Evolutionary conservation across 306 rosid genomes (phyloP).

Genomic region (Trifolium dubium): DNA sequence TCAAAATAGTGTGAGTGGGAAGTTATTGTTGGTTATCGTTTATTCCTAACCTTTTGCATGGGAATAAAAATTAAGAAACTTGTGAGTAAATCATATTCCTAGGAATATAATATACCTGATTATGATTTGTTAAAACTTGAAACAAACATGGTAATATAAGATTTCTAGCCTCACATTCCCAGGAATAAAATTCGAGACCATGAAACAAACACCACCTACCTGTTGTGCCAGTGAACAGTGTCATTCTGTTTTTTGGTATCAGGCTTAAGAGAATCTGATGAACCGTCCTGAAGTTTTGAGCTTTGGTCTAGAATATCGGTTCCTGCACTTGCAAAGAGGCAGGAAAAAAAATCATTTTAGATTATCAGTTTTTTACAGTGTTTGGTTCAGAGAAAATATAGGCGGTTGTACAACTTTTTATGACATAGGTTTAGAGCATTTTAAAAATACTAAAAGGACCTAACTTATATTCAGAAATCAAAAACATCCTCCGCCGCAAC

Average conservation of each 20-base stretch:
- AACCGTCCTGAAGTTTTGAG: slow-evolving; percentile 67
- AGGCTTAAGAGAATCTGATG: slow-evolving; percentile 64
- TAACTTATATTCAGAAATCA: not conserved
- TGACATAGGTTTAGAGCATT: not conserved
- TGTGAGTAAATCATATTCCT: too few species aligned
- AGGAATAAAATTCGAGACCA: too few species aligned
- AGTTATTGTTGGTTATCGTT: too few species aligned
- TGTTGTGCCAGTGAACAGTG: slow-evolving; percentile 87
- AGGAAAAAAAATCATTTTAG: slow-evolving; percentile 1
- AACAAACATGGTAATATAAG: too few species aligned
- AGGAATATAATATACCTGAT: too few species aligned
- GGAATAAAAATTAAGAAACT: too few species aligned
- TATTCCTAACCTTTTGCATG: too few species aligned
- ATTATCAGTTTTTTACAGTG: slow-evolving; percentile 10
- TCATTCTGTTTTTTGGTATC: slow-evolving; percentile 83
- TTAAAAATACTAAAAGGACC: not conserved
- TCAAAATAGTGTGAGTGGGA: too few species aligned
- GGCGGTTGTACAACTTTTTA: not conserved
- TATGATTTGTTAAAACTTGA: too few species aligned
- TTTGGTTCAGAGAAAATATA: not conserved
- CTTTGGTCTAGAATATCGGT: slow-evolving; percentile 69
- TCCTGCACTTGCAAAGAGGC: slow-evolving; percentile 45
- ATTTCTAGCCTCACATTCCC: too few species aligned
- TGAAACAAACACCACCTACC: slow-evolving; percentile 37
- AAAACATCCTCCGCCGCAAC: not conserved